Base-by-base conservation (phyloP, 2,329 filamentous ascomycete species). In the Gaeumannomyces sp. region DNA sequence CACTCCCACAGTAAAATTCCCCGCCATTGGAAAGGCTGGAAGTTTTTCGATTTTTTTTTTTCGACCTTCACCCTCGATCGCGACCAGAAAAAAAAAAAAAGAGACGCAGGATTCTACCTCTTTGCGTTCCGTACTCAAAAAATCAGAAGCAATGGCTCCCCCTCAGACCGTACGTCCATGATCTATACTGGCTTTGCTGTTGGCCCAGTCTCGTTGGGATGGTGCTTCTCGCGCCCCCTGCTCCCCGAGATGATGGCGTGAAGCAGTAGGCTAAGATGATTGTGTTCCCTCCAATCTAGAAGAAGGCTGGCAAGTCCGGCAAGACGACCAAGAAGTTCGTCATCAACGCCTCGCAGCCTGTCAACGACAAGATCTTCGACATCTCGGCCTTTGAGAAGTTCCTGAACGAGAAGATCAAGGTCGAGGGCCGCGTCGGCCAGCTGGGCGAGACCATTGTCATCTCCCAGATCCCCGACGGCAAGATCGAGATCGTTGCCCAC, bases 341-440 rank as follows among this genome's bases (percentile, higher is more conserved):
- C 86, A 98, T 99, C 91, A 96, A 99, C 86, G 94, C 93, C 81
- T 93, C 92, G 76, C 94, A 98, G 85, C 95, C 95, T 76, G 93
- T 93, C 74, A 91, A 88, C 85, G 95, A 99, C 88, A 98, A 98
- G 90, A 99, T 99, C 88, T 98, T 99, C 89, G 95, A 99, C 81
- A 89, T 97, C 80, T 89, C 91, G 76, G 93, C 93, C 73, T 99
- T 99, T 81, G 93, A 97, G 85, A 98, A 98, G 89, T 99, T 99
- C 91, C 91, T 99, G 70, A 93, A 97, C 88, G 95, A 98, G 83
- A 93, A 91, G 84, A 96, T 99, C 89, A 95, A 99, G 92, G 93
- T 99, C 75, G 95, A 97, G 74, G 94, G 94, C 84, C 94, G 93
- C 78, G 93, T 94, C 77, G 93, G 93, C 75, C 98, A 99, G 89